Evolutionary conservation across 305 asterid genomes (phyloP), one percentile per base, ranked within the genome.

Genomic region (Petunia hybrid): DNA sequence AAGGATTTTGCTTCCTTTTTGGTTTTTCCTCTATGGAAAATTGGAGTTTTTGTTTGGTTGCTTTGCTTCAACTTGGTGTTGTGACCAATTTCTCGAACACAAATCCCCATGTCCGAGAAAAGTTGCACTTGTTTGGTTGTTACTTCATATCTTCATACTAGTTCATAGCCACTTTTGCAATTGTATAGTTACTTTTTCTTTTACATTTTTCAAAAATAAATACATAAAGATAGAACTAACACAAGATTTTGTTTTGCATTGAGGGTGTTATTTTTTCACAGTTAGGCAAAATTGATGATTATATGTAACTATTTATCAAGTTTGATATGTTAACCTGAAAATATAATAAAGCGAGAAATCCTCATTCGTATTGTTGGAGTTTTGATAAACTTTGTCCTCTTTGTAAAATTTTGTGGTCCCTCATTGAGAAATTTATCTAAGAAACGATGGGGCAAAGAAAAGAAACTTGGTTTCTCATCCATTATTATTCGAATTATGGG

Each of bases 61-160:
- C 6, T 55, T 74, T 88, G 89, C 89, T 87, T 87, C 84, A 82
- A 77, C 46, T 80, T 80, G 81, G 42, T 78, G 83, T 73, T 77
- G n/a, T n/a, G n/a, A n/a, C 40, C 57, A 66, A 67, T 78, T 56
- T 46, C 80, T 53, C 45, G 36, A 64, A 48, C 56, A 86, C 91
- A 82, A 89, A 86, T 89, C 90, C 92, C 92, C 14, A 89, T 63
- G 86, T 69, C 84, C 84, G 83, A 83, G 79, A 83, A 85, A 88
- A 85, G 86, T 84, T 80, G 46, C 79, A 65, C 82, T 84, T 86
- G 82, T 73, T 77, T 85, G 77, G 68, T 45, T 60, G 22, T 42
- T 66, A n/a, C n/a, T n/a, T n/a, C n/a, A n/a, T n/a, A n/a, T n/a
- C n/a, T n/a, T n/a, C n/a, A n/a, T n/a, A n/a, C n/a, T n/a, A n/a